These are phyloP conservation scores for Zygosaccharomyces pseudorouxii DNA, from an alignment of 805 yeast genomes.

Conservation along the genomic window DNA sequence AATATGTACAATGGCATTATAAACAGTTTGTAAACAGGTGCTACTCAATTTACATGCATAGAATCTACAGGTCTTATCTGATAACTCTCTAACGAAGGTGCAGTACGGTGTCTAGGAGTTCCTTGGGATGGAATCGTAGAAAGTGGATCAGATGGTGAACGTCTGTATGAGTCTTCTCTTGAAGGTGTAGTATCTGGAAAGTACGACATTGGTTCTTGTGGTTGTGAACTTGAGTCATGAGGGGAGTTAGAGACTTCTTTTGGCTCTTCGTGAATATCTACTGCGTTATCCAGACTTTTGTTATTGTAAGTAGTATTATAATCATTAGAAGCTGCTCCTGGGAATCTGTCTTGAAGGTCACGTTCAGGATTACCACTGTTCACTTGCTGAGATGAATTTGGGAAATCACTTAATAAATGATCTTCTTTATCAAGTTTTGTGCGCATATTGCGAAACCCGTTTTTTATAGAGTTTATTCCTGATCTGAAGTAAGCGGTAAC, in stretches of 20 bases:
- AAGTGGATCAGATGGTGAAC: neutral
- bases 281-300: neutral
- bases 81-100: neutral
- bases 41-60: neutral
- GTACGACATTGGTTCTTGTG: conserved; percentile 2
- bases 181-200: neutral
- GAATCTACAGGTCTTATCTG: conserved; percentile 1
- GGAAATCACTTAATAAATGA: conserved; percentile 5
- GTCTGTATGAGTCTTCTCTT: neutral
- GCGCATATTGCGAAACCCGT: conserved; percentile 4
- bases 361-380: neutral
- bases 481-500: conserved; percentile 28
- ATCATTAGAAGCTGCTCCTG: neutral
- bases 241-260: conserved; percentile 1
- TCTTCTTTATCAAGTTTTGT: conserved; percentile 6
- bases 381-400: neutral
- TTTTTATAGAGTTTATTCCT: conserved; percentile 10
- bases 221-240: conserved; percentile 2
- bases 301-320: neutral
- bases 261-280: neutral
- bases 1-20: neutral
- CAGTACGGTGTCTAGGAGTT: neutral
- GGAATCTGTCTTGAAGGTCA: neutral
- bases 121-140: neutral
- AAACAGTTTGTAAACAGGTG: neutral